These are phyloP conservation scores for Myxozyma neglecta DNA, from an alignment of 805 yeast genomes.

Conservation along the genomic window DNA sequence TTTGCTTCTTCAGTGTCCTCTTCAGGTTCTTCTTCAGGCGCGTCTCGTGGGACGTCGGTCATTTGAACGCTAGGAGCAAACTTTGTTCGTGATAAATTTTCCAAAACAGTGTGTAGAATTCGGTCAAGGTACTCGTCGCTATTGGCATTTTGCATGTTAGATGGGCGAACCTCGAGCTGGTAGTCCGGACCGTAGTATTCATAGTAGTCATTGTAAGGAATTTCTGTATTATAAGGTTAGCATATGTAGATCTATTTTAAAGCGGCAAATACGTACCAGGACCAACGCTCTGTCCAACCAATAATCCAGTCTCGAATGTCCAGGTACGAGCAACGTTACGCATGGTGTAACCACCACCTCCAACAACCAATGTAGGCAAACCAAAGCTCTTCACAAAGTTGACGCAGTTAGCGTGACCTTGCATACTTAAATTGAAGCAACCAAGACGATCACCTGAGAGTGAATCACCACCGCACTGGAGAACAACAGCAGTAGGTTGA, in stretches of 20 bases:
- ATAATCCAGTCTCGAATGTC: slow-evolving; percentile 88
- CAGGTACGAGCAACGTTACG: slow-evolving; percentile 91
- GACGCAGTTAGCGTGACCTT: slow-evolving; percentile 95
- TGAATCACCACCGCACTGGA: slow-evolving; percentile 98
- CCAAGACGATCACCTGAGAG: slow-evolving; percentile 91
- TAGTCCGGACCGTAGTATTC: slow-evolving; percentile 98
- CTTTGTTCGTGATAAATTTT: slow-evolving; percentile 83
- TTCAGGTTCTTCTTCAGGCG: slow-evolving; percentile 72
- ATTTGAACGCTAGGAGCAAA: slow-evolving; percentile 97
- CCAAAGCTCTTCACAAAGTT: slow-evolving; percentile 85
- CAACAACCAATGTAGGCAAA: slow-evolving; percentile 83
- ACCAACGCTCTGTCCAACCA: slow-evolving; percentile 57
- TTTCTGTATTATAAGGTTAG: slow-evolving; percentile 43
- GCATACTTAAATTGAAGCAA: slow-evolving; percentile 86
- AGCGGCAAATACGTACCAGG: slow-evolving; percentile 43
- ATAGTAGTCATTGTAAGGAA: slow-evolving; percentile 93
- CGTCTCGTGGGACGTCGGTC: slow-evolving; percentile 83
- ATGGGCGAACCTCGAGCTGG: slow-evolving; percentile 88
- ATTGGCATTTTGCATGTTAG: slow-evolving; percentile 95
- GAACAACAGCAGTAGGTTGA: slow-evolving; percentile 90
- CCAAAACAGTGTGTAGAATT: slow-evolving; percentile 70
- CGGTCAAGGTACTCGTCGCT: slow-evolving; percentile 88
- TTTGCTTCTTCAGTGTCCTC: slow-evolving; percentile 74
- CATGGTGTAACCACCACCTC: slow-evolving; percentile 98
- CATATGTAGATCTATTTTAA: neutral